These are phyloP conservation scores for Triangularia setosa DNA, from an alignment of 2,329 filamentous ascomycete species.

Conservation along the genomic window DNA sequence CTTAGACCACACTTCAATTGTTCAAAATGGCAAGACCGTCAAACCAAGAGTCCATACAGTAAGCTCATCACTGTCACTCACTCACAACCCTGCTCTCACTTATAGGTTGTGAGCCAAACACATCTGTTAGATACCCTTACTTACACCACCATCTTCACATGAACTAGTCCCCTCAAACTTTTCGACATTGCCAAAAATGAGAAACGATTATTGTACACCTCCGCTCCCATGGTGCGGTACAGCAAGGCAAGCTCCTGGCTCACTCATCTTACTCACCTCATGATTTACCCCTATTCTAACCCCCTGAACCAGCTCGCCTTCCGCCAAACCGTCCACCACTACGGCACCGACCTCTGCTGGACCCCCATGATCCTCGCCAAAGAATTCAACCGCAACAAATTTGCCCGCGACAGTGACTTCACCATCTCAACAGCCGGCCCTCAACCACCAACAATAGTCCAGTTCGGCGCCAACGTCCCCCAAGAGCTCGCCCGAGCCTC, in stretches of 20 bases:
- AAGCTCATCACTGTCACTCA: conserved; percentile 1
- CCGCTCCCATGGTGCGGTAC: conserved; percentile 66
- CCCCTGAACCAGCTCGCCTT: conserved; percentile 57
- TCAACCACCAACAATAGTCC: conserved; percentile 60
- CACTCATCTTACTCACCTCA: background rate
- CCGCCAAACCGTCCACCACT: conserved; percentile 61
- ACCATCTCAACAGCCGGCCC: conserved; percentile 51
- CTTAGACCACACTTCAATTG: background rate
- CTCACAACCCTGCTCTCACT: background rate
- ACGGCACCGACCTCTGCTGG: conserved; percentile 64
- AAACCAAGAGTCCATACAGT: conserved; percentile 18
- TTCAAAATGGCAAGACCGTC: conserved; percentile 11
- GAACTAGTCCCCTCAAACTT: conserved; percentile 52
- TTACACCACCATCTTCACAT: background rate
- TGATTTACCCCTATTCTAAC: conserved; percentile 7
- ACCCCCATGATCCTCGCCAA: conserved; percentile 70
- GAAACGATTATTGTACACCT: conserved; percentile 53
- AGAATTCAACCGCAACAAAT: conserved; percentile 60
- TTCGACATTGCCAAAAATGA: conserved; percentile 53
- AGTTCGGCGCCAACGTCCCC: conserved; percentile 62
- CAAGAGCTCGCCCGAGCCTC: conserved; percentile 60
- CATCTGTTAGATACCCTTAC: background rate
- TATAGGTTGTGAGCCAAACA: background rate
- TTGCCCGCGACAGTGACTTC: conserved; percentile 62
- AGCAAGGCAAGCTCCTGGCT: conserved; percentile 44